phyloP scores from a whole-genome alignment of 768 basidiomycete species.

The Daedalea quercina region DNA sequence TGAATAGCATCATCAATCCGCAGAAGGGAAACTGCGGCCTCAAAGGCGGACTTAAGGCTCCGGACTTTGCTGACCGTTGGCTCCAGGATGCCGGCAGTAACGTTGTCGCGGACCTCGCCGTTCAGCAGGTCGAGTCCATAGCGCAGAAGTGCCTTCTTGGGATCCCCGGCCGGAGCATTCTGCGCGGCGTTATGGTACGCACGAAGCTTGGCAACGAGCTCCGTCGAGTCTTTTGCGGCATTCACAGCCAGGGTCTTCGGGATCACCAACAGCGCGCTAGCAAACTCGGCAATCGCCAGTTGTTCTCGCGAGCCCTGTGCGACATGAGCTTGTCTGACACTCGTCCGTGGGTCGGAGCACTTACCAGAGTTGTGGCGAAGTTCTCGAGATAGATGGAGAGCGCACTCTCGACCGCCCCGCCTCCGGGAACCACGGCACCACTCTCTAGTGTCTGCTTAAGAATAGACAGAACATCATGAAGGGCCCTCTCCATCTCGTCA shows the following conservation, averaged over 20 bases:
- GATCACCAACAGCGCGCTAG: constrained; percentile 84
- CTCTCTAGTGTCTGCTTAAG: constrained; percentile 98
- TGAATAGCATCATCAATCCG: constrained; percentile 97
- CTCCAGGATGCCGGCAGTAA: constrained; percentile 88
- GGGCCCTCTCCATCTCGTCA: constrained; percentile 97
- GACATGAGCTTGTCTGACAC: background rate
- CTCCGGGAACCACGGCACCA: constrained; percentile 92
- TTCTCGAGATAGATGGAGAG: constrained; percentile 97
- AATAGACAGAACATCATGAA: constrained; percentile 91
- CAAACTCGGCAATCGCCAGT: constrained; percentile 98
- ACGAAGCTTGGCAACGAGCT: constrained; percentile 93
- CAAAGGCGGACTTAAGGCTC: constrained; percentile 94
- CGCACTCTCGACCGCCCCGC: constrained; percentile 95
- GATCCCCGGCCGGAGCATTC: constrained; percentile 84
- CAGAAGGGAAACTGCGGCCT: constrained; percentile 90
- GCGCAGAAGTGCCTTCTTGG: constrained; percentile 82
- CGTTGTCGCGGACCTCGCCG: constrained; percentile 93
- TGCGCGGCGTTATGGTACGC: constrained; percentile 97
- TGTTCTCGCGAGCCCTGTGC: constrained; percentile 93
- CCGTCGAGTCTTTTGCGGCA: constrained; percentile 97
- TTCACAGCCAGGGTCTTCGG: constrained; percentile 97
- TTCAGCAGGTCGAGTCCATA: constrained; percentile 95
- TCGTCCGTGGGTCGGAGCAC: constrained; percentile 19
- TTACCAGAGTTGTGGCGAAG: constrained; percentile 93
- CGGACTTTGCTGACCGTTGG: constrained; percentile 97